Evolutionary conservation across 2,329 filamentous ascomycete genomes (phyloP), one percentile per base, ranked within the genome.

Genomic region (Aureobasidium zeae): DNA sequence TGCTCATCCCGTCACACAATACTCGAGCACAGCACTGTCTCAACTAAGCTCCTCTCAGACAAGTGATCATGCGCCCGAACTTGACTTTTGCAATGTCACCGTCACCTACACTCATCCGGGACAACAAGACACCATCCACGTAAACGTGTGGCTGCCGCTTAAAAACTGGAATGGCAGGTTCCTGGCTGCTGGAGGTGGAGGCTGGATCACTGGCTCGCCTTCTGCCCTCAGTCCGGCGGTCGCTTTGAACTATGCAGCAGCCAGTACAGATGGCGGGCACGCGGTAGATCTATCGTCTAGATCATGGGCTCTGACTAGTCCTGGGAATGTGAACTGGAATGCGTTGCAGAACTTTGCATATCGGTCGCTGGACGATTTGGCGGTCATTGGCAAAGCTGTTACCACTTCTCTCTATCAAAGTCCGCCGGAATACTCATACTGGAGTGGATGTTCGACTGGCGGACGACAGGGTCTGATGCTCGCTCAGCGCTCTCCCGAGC

Each of bases 151-250:
- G 55, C 53, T 66, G 6, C 63, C 63, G 0, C 48, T 59, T 2
- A 35, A 44, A 34, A 28, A 49, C 43, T 55, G 61, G 61, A 60
- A 59, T 44, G 57, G 57, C 1, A 59, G 63, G 0, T 58, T 70
- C 21, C 53, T 58, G 35, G 62, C 54, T 10, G 50, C 58, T 0
- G 68, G 68, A 1, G 66, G 66, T 2, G 66, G 62, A 12, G 60
- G 63, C 20, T 57, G 51, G 36, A 43, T 50, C 48, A 56, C 49
- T 42, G 55, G 55, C n/a, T 29, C 43, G 15, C 31, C 31, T 17
- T n/a, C n/a, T n/a, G 9, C 16, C n/a, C 12, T 44, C 3, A 34
- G 31, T 13, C 53, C 25, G 41, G 56, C 48, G 37, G 49, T 50
- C 42, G 49, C 50, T 0, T 32, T 48, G 24, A 56, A 54, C 20